Evolutionary conservation across 768 basidiomycete genomes (phyloP).

Genomic region (Pleurotus sapidus): DNA sequence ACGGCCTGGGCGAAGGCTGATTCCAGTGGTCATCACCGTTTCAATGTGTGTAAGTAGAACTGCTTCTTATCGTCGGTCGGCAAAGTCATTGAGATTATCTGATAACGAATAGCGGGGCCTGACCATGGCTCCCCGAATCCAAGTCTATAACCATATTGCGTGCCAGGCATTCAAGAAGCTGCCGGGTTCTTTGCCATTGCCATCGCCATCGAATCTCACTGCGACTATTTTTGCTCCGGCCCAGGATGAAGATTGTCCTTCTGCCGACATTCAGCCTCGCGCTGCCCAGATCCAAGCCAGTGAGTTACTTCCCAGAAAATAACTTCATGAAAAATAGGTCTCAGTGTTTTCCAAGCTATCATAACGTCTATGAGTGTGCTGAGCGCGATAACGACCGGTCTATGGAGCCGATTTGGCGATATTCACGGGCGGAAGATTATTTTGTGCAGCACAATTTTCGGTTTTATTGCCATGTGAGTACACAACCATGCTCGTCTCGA

Average conservation of each 20-base stretch:
- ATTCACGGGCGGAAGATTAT: slow-evolving; percentile 72
- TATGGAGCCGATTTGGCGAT: slow-evolving; percentile 85
- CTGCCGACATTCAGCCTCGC: slow-evolving; percentile 59
- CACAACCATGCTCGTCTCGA: neutral
- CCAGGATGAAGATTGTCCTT: slow-evolving; percentile 12
- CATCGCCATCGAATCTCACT: slow-evolving; percentile 3
- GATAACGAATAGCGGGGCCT: slow-evolving; percentile 60
- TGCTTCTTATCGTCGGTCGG: slow-evolving; percentile 5
- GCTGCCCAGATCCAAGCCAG: slow-evolving; percentile 73
- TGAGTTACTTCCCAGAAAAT: slow-evolving; percentile 18
- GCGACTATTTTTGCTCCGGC: neutral
- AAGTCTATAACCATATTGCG: slow-evolving; percentile 76
- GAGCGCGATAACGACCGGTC: slow-evolving; percentile 79
- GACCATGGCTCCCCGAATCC: slow-evolving; percentile 75
- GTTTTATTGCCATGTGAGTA: slow-evolving; percentile 71
- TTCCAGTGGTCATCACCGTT: slow-evolving; percentile 64
- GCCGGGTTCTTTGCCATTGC: neutral
- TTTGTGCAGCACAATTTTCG: slow-evolving; percentile 61
- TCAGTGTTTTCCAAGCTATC: slow-evolving; percentile 39
- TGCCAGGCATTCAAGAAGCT: slow-evolving; percentile 46
- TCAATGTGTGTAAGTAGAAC: slow-evolving; percentile 58
- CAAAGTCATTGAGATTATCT: slow-evolving; percentile 9
- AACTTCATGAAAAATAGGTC: neutral
- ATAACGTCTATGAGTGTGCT: slow-evolving; percentile 75
- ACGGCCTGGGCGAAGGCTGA: slow-evolving; percentile 47